Evolutionary conservation across 192 early-diverging fungal genomes (phyloP).

Genomic region (Phycomyces blakesleeanus): DNA sequence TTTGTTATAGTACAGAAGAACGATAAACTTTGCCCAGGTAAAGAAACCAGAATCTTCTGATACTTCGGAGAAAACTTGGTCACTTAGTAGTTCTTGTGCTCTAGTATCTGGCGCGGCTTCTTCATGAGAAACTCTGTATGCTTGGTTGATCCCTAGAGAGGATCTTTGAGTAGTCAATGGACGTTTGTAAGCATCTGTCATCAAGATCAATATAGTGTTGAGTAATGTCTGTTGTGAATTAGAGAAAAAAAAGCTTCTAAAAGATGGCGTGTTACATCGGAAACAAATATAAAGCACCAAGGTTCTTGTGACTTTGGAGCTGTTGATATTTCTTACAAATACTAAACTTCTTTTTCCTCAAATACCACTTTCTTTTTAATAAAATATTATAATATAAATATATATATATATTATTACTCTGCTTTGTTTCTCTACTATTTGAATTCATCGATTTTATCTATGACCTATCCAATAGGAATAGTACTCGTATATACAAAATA

Average conservation of each 20-base stretch:
- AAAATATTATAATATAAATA: no score
- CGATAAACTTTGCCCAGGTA: slow-evolving; percentile 22
- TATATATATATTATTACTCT: no score
- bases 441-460: no score
- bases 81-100: neutral
- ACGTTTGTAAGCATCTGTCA: no score
- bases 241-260: no score
- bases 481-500: no score
- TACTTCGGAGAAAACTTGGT: slow-evolving; percentile 13
- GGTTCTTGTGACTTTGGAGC: neutral
- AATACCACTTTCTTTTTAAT: no score
- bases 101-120: neutral
- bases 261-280: neutral
- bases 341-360: neutral
- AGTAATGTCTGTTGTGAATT: no score
- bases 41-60: slow-evolving; percentile 9
- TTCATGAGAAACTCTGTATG: neutral
- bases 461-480: no score
- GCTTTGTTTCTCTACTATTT: no score
- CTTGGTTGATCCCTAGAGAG: slow-evolving; percentile 22
- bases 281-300: neutral
- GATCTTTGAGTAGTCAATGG: neutral
- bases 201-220: no score
- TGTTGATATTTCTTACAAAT: neutral
- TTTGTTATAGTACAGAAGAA: slow-evolving; percentile 30